Evolutionary conservation across 169 alveolate genomes (phyloP).

Genomic region (Pseudocohnilembus persalinus): DNA sequence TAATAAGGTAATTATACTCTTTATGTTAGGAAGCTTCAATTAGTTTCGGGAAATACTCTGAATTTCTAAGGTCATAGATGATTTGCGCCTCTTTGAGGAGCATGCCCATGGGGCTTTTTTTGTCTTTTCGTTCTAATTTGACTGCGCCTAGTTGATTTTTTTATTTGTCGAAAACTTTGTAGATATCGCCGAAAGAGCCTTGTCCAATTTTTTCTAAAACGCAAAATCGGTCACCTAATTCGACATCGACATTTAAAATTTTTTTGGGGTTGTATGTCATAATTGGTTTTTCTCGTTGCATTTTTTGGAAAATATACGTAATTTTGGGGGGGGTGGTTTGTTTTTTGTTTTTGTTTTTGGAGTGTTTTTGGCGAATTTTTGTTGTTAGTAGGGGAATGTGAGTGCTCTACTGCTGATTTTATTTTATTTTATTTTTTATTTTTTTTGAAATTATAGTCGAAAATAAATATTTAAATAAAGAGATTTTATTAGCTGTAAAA

Average conservation of each 20-base stretch:
- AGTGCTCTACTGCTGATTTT: too few relatives aligned
- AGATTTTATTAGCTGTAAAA: too few relatives aligned
- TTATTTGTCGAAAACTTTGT: slow-evolving; percentile 51
- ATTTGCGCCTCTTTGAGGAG: slow-evolving; percentile 29
- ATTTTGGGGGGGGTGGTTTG: too few relatives aligned
- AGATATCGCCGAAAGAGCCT: slow-evolving; percentile 72
- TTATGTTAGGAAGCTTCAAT: slow-evolving; percentile 15
- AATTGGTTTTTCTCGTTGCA: neutral
- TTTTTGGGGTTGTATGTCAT: neutral
- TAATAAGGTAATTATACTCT: slow-evolving; percentile 28
- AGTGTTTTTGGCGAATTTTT: too few relatives aligned
- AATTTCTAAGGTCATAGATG: slow-evolving; percentile 10
- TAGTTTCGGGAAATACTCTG: slow-evolving; percentile 29
- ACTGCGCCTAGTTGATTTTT: slow-evolving; percentile 53
- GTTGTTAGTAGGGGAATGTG: too few relatives aligned
- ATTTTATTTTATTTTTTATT: too few relatives aligned
- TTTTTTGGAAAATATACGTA: too few relatives aligned
- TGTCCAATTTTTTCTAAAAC: slow-evolving; percentile 55
- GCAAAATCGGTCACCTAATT: neutral
- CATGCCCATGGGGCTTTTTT: slow-evolving; percentile 10
- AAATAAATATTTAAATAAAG: too few relatives aligned
- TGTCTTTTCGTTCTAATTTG: slow-evolving; percentile 56
- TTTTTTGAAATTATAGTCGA: too few relatives aligned
- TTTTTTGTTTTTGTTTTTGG: too few relatives aligned
- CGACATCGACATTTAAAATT: neutral